phyloP scores from a whole-genome alignment of 2,329 filamentous ascomycete genomes.

The Cladosporium sp. region DNA sequence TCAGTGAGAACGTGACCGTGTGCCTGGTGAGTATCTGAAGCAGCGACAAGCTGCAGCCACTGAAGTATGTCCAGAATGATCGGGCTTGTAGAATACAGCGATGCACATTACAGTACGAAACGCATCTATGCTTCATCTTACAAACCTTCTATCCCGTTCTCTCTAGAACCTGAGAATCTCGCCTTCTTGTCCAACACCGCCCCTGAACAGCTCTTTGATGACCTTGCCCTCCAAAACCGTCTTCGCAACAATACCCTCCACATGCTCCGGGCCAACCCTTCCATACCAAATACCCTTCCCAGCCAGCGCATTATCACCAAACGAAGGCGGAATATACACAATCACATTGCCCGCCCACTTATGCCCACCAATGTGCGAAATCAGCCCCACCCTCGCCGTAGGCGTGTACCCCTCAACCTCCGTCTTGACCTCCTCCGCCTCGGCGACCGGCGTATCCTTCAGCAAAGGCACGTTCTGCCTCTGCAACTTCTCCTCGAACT shows the following conservation, averaged over 20 bases:
- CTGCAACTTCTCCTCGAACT: slow-evolving; percentile 60
- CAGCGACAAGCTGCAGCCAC: too few relatives aligned
- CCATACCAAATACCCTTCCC: slow-evolving; percentile 80
- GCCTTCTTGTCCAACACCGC: slow-evolving; percentile 48
- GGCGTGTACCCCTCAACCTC: slow-evolving; percentile 23
- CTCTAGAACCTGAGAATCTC: slow-evolving; percentile 26
- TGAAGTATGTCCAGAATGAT: too few relatives aligned
- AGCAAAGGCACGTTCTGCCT: slow-evolving; percentile 45
- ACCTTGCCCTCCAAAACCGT: slow-evolving; percentile 63
- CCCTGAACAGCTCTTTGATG: slow-evolving; percentile 65
- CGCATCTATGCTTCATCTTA: neutral
- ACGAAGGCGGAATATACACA: slow-evolving; percentile 62
- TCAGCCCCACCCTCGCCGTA: slow-evolving; percentile 58
- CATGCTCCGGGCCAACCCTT: slow-evolving; percentile 65
- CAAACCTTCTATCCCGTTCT: neutral
- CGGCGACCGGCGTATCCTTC: slow-evolving; percentile 35
- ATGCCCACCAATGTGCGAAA: slow-evolving; percentile 78
- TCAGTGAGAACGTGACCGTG: too few relatives aligned
- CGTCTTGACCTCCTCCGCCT: slow-evolving; percentile 27
- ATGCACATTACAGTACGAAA: neutral
- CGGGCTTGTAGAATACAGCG: neutral
- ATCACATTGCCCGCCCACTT: slow-evolving; percentile 84
- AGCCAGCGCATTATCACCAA: slow-evolving; percentile 49
- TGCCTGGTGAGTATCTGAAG: too few relatives aligned
- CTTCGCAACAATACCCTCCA: slow-evolving; percentile 68